These are phyloP conservation scores for Diversispora eburnea DNA, from an alignment of 192 early-diverging fungal genomes.

Conservation along the genomic window DNA sequence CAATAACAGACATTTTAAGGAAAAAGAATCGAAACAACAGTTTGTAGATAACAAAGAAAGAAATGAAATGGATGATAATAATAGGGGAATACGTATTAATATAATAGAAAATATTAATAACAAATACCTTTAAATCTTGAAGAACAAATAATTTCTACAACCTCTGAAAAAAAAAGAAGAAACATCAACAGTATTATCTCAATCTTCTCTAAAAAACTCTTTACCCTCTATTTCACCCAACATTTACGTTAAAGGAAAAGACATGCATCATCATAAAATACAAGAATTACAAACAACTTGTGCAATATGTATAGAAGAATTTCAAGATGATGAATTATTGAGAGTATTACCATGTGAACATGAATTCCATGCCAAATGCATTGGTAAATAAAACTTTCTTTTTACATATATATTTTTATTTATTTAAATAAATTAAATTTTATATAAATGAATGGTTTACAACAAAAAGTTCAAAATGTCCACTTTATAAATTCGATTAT, in stretches of 20 bases:
- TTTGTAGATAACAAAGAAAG: not conserved
- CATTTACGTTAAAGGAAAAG: no score
- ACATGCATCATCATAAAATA: not conserved
- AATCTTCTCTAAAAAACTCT: no score
- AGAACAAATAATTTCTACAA: no score
- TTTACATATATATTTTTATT: not conserved
- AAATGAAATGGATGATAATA: no score
- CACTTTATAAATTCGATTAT: constrained; percentile 33
- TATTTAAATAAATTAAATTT: not conserved
- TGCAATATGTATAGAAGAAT: constrained; percentile 36
- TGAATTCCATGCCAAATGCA: constrained; percentile 36
- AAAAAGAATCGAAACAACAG: not conserved
- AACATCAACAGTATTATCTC: no score
- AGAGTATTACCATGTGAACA: constrained; percentile 33
- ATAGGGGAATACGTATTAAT: no score
- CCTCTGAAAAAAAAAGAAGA: no score
- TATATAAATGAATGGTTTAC: constrained; percentile 32
- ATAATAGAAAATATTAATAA: no score
- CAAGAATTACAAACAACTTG: not conserved
- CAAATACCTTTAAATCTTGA: no score
- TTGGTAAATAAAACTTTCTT: constrained; percentile 27
- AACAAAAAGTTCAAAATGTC: constrained; percentile 35
- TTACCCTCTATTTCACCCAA: no score
- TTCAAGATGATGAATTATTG: constrained; percentile 24
- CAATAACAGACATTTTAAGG: not conserved